Evolutionary conservation across 305 asterid species (phyloP).

Genomic region (Plantago coronopus): DNA sequence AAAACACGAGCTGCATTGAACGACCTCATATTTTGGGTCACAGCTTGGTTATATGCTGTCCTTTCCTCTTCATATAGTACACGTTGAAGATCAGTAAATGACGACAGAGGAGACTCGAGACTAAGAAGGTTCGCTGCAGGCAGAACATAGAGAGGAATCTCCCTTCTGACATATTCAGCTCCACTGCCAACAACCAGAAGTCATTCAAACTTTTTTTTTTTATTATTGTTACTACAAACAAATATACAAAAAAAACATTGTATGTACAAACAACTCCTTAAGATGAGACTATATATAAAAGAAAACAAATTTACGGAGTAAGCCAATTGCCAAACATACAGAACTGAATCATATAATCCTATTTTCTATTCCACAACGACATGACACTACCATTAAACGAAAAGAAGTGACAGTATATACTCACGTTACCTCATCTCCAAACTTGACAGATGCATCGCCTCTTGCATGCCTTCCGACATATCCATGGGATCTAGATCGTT

Average conservation of each 20-base stretch:
- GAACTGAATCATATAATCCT: too few relatives aligned
- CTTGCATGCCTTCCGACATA: slow-evolving; percentile 97
- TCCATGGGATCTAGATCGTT: slow-evolving; percentile 87
- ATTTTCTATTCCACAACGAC: neutral
- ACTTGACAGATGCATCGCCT: slow-evolving; percentile 94
- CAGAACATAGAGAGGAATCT: slow-evolving; percentile 74
- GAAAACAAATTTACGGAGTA: too few relatives aligned
- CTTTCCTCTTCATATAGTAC: slow-evolving; percentile 88
- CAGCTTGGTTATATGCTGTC: slow-evolving; percentile 77
- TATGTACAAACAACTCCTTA: neutral
- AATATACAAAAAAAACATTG: too few relatives aligned
- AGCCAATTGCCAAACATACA: too few relatives aligned
- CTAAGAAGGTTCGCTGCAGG: slow-evolving; percentile 69
- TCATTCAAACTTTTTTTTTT: slow-evolving; percentile 10
- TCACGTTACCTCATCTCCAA: slow-evolving; percentile 94
- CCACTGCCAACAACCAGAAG: slow-evolving; percentile 57
- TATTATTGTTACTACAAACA: neutral
- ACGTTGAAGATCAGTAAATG: slow-evolving; percentile 71
- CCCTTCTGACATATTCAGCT: slow-evolving; percentile 88
- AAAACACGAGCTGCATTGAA: neutral
- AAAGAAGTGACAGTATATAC: slow-evolving; percentile 34
- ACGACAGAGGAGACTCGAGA: slow-evolving; percentile 67
- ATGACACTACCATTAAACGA: slow-evolving; percentile 7
- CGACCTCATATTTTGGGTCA: slow-evolving; percentile 70
- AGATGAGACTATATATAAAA: too few relatives aligned